phyloP scores from a whole-genome alignment of 2,329 filamentous ascomycete species.

The Calonectria hawksworthii region DNA sequence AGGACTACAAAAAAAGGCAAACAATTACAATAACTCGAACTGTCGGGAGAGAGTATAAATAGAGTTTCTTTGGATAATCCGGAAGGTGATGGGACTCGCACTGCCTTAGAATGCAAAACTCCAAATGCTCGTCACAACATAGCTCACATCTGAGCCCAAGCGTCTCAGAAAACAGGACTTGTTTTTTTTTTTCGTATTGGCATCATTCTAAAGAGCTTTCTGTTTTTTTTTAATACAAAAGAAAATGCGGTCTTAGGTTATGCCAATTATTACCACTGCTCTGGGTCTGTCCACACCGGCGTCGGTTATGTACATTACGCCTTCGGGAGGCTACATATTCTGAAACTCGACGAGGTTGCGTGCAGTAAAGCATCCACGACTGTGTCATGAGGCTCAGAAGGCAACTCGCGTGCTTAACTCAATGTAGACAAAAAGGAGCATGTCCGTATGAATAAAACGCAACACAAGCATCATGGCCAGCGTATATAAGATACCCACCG shows the following conservation, averaged over 20 bases:
- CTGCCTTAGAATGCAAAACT: not conserved
- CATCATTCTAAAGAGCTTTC: not conserved
- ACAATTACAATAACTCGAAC: not conserved
- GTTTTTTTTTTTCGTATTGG: not conserved
- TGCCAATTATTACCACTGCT: not conserved
- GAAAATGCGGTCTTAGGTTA: not conserved
- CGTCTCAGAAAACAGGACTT: not conserved
- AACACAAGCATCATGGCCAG: not conserved
- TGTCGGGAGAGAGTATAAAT: not conserved
- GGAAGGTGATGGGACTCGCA: not conserved
- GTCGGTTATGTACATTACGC: not conserved
- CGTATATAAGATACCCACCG: not conserved
- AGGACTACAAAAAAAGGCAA: not conserved
- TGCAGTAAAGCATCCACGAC: conserved; percentile 3
- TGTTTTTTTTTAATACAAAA: no score
- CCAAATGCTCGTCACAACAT: not conserved
- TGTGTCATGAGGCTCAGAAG: not conserved
- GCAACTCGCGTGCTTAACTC: not conserved
- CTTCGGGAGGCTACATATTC: not conserved
- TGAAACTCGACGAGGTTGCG: conserved; percentile 4
- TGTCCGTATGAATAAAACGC: not conserved
- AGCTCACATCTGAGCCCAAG: not conserved
- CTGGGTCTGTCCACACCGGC: not conserved
- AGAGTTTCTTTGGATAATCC: not conserved
- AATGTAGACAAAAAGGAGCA: not conserved